Percentiles rank a stretch among this genome's conserved stretches.
Conservation (phyloP, 2,329 filamentous ascomycete species). For the Calonectria ilicicola region DNA sequence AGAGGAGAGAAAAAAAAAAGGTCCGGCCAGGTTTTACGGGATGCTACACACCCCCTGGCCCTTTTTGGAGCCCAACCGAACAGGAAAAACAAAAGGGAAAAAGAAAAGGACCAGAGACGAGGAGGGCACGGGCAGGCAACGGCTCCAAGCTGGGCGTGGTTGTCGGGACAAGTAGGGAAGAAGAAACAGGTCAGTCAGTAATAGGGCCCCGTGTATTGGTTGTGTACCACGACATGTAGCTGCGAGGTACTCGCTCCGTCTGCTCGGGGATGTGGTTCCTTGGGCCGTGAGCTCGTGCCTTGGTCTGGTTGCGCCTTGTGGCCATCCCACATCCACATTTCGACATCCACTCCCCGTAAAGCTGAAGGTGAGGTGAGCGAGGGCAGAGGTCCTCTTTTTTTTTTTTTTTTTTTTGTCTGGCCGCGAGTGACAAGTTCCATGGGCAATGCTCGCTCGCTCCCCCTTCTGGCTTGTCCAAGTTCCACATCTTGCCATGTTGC, state of each 20-base stretch:
- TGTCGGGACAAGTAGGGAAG: constrained; percentile 22
- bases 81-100: not conserved
- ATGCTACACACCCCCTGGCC: not conserved
- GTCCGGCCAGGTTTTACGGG: not conserved
- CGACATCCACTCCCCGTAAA: not conserved
- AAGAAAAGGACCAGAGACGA: not conserved
- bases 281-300: constrained; percentile 3
- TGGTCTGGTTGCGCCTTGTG: constrained; percentile 1
- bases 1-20: not conserved
- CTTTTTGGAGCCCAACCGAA: constrained; percentile 1
- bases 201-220: not conserved
- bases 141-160: constrained; percentile 6
- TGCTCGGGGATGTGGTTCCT: constrained; percentile 18
- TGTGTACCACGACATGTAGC: constrained; percentile 9
- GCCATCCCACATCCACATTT: constrained; percentile 1
- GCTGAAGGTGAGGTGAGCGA: constrained; percentile 18
- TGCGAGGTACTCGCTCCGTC: constrained; percentile 10
- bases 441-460: not conserved
- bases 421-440: constrained; percentile 9
- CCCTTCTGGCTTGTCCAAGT: constrained; percentile 16
- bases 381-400: not conserved
- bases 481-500: constrained; percentile 4
- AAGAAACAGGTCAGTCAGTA: not conserved
- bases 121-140: constrained; percentile 16
- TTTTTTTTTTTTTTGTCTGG: constrained; percentile 4